These are phyloP conservation scores for Asterochloris sp. DNA, from an alignment of 139 green algal species.

Conservation along the genomic window DNA sequence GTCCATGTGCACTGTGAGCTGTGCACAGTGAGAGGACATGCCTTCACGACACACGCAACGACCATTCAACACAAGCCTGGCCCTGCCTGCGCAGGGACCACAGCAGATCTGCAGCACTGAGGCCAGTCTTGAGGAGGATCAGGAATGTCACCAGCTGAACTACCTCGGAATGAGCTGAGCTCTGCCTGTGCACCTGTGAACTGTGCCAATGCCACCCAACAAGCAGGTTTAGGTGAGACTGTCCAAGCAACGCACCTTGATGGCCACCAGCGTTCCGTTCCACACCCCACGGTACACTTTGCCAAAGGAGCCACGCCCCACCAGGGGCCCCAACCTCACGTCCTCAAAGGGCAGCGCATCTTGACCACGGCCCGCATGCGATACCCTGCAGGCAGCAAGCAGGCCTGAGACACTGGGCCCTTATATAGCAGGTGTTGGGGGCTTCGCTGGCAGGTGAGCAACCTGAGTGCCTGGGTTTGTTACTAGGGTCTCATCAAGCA, in stretches of 20 bases:
- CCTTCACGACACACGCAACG: too few species aligned
- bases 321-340: conserved; percentile 31
- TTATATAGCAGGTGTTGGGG: neutral
- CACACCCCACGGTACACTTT: conserved; percentile 39
- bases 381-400: neutral
- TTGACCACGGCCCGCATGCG: neutral
- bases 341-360: conserved; percentile 16
- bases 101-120: neutral
- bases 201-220: neutral
- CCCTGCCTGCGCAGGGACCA: neutral
- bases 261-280: conserved; percentile 28
- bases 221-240: neutral
- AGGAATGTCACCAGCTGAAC: neutral
- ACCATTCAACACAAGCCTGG: too few species aligned
- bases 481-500: neutral
- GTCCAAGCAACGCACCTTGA: conserved; percentile 31
- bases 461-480: neutral
- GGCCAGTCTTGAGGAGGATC: neutral
- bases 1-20: too few species aligned
- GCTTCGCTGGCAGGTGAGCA: neutral
- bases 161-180: neutral
- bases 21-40: too few species aligned
- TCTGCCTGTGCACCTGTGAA: neutral
- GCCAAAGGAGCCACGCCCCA: conserved; percentile 45
- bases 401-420: neutral